These are phyloP conservation scores for Colletotrichum graminicola DNA, from an alignment of 2,329 filamentous ascomycete genomes.

Conservation along the genomic window DNA sequence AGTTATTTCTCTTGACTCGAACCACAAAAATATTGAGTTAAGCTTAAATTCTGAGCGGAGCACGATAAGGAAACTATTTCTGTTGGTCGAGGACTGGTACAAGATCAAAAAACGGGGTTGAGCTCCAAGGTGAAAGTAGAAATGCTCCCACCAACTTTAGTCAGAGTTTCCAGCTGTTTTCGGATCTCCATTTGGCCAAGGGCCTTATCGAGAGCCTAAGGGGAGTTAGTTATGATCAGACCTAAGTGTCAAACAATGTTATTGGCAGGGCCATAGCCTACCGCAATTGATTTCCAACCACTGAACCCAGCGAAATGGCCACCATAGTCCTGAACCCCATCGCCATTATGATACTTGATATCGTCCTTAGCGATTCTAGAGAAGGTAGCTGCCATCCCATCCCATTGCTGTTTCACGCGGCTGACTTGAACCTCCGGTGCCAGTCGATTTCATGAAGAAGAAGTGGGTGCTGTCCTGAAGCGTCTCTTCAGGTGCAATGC, in stretches of 20 bases:
- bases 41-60: neutral
- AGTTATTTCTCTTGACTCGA: neutral
- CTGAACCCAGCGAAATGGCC: constrained; percentile 25
- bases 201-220: constrained; percentile 15
- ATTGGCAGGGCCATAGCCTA: neutral
- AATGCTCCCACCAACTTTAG: neutral
- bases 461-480: constrained; percentile 14
- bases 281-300: constrained; percentile 22
- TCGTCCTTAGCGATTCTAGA: neutral
- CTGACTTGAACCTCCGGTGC: neutral
- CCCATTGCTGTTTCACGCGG: constrained; percentile 5
- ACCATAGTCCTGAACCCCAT: neutral
- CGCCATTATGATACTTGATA: constrained; percentile 9
- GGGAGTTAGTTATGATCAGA: neutral
- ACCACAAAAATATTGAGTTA: neutral
- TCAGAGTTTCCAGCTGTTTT: constrained; percentile 1
- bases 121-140: constrained; percentile 24
- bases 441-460: constrained; percentile 24
- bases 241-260: no score
- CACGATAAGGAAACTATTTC: no score
- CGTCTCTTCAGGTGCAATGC: neutral
- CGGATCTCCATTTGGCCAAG: constrained; percentile 1
- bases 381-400: constrained; percentile 1
- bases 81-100: no score
- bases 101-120: neutral